Evolutionary conservation across 1,284 basidiomycete species (phyloP), one percentile per base, ranked within the genome.

Genomic region (Microbotryomycetes sp.): DNA sequence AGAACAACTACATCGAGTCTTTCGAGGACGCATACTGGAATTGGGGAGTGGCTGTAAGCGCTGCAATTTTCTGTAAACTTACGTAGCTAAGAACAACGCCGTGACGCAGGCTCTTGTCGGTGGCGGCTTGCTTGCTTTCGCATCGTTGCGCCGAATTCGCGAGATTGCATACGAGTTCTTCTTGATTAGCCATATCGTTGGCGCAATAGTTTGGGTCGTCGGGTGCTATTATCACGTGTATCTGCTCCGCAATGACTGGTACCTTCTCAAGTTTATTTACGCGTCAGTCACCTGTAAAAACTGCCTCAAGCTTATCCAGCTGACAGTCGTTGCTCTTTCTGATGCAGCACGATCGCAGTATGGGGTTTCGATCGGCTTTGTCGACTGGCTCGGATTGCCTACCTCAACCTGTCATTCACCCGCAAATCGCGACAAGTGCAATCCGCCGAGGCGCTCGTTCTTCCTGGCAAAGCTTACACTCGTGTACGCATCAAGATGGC

Each of bases 61-160:
- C n/a, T n/a, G n/a, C n/a, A n/a, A n/a, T n/a, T 54, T 48, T 21
- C 61, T 64, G 21, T 52, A 57, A 15, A 62, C 66, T n/a, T 52
- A 61, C 1, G 73, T 73, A 64, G 70, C 72, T 65, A 62, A 65
- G n/a, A 72, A 68, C 69, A 73, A 73, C 27, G 52, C 68, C n/a
- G n/a, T n/a, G n/a, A n/a, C n/a, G 21, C 70, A 68, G 5, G 72
- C 65, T 15, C 62, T 63, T 28, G 54, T 65, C 13, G 61, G 49
- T 5, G 61, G 61, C 0, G 18, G 46, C 30, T 45, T 48, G 3
- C 52, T 61, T 11, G 53, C 52, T 27, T 30, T 59, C 45, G 48
- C 50, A 3, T 61, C 65, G 1, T 50, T 51, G 47, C 56, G 61
- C 1, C 45, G 57, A 1, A 45, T 72, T 6, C 64, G 71, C 0